Evolutionary conservation across 768 basidiomycete genomes (phyloP).

Genomic region (Tylopilus felleus): DNA sequence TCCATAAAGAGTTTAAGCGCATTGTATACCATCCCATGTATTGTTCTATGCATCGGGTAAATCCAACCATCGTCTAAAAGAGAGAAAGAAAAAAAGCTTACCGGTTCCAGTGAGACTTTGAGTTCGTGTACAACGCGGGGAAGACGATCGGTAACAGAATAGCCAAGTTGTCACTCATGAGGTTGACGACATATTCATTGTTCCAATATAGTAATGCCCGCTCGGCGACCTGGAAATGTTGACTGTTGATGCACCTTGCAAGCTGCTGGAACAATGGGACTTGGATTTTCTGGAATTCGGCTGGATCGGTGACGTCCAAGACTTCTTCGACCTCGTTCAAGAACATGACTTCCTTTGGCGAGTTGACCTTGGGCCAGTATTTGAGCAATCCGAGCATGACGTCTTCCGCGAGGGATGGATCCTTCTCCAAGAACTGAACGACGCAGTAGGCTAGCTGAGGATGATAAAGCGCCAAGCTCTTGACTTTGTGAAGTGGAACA

Average conservation of each 20-base stretch:
- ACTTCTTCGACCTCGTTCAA: conserved; percentile 99
- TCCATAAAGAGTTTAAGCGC: conserved; percentile 99
- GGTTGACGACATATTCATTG: conserved; percentile 98
- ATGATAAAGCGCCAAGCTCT: conserved; percentile 95
- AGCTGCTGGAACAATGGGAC: conserved; percentile 90
- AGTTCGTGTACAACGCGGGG: conserved; percentile 93
- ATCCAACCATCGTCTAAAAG: neutral
- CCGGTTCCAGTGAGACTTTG: conserved; percentile 99
- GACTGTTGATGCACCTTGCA: conserved; percentile 95
- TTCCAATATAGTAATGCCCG: conserved; percentile 98
- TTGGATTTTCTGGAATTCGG: conserved; percentile 96
- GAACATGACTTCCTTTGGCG: conserved; percentile 99
- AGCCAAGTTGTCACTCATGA: conserved; percentile 95
- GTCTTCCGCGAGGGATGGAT: conserved; percentile 86
- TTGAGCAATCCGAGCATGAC: conserved; percentile 95
- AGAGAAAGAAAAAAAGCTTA: conserved; percentile 36
- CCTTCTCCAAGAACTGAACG: conserved; percentile 98
- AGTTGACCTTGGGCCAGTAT: conserved; percentile 99
- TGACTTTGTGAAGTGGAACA: conserved; percentile 96
- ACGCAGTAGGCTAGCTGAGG: conserved; percentile 99
- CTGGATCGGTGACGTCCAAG: conserved; percentile 94
- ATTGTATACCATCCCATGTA: conserved; percentile 99
- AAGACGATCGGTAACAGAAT: conserved; percentile 94
- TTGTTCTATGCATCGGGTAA: conserved; percentile 60
- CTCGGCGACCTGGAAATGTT: conserved; percentile 99